Evolutionary conservation across 2,329 filamentous ascomycete genomes (phyloP).

Genomic region (Drechslerella dactyloides): DNA sequence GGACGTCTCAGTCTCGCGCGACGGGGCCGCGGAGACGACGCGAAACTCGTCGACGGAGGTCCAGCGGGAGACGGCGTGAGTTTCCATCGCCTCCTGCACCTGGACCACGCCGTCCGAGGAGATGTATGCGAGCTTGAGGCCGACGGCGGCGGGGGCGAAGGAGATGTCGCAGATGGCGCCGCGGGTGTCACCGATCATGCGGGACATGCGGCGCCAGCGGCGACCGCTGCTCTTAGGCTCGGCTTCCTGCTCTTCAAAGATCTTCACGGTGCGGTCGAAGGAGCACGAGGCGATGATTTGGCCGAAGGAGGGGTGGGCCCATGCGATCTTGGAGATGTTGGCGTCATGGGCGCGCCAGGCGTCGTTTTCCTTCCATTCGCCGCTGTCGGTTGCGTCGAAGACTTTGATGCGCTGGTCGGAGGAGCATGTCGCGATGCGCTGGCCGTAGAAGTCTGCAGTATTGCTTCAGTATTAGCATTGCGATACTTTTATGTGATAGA

Average conservation of each 20-base stretch:
- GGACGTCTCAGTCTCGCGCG: slow-evolving; percentile 54
- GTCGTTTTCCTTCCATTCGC: slow-evolving; percentile 55
- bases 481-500: background rate
- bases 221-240: slow-evolving; percentile 48
- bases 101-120: slow-evolving; percentile 53
- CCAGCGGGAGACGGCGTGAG: slow-evolving; percentile 55
- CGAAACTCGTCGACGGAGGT: slow-evolving; percentile 54
- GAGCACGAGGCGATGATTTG: slow-evolving; percentile 56
- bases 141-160: slow-evolving; percentile 53
- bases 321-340: slow-evolving; percentile 55
- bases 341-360: slow-evolving; percentile 56
- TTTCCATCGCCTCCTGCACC: slow-evolving; percentile 55
- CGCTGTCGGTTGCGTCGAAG: slow-evolving; percentile 54
- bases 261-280: slow-evolving; percentile 54
- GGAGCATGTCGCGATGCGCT: slow-evolving; percentile 55
- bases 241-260: slow-evolving; percentile 55
- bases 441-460: slow-evolving; percentile 55
- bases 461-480: background rate
- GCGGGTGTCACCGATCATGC: slow-evolving; percentile 54
- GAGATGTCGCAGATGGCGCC: slow-evolving; percentile 55
- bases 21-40: slow-evolving; percentile 50
- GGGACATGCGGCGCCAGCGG: slow-evolving; percentile 54
- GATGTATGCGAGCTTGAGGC: slow-evolving; percentile 55
- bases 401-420: slow-evolving; percentile 56
- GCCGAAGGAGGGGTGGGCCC: slow-evolving; percentile 55